A percentile compares a stretch with the other conserved stretches of the same genome.
These are phyloP conservation scores for Pugionium dolabratum DNA, from an alignment of 345 rosid species.

Conservation along the genomic window DNA sequence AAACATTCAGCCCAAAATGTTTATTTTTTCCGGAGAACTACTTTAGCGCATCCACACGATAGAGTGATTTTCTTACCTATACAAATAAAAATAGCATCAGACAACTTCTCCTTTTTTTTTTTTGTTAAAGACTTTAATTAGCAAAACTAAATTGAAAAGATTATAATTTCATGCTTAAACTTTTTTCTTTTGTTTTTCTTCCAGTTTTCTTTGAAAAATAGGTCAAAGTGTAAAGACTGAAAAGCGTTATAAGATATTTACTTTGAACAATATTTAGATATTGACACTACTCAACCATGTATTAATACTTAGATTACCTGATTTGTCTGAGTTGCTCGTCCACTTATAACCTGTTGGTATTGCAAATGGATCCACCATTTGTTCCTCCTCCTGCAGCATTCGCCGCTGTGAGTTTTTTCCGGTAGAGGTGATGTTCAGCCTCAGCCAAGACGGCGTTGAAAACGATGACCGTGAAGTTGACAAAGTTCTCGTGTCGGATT, in stretches of 20 bases:
- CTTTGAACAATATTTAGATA: no score
- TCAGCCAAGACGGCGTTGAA: conserved; percentile 53
- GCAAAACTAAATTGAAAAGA: no score
- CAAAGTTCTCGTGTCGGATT: conserved; percentile 40
- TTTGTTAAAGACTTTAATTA: no score
- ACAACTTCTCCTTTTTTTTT: not conserved
- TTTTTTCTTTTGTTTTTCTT: no score
- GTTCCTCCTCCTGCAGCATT: conserved; percentile 27
- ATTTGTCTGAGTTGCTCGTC: conserved; percentile 48
- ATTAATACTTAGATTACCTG: conserved; percentile 28
- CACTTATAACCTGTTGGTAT: conserved; percentile 79
- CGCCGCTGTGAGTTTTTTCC: conserved; percentile 48
- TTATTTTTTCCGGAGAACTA: conserved; percentile 12
- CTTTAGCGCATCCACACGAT: conserved; percentile 36
- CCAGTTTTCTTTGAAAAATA: not conserved
- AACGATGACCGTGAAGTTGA: conserved; percentile 40
- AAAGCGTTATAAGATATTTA: not conserved
- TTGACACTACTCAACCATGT: not conserved
- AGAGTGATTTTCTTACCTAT: conserved; percentile 13
- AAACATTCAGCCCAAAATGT: conserved; percentile 14
- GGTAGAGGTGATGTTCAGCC: conserved; percentile 41
- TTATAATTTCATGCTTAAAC: no score
- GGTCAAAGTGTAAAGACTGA: not conserved
- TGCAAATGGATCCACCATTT: conserved; percentile 61
- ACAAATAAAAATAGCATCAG: not conserved